Percentiles rank a stretch among this genome's conserved stretches.
phyloP scores from a whole-genome alignment of 2,329 filamentous ascomycete genomes.

The Elsinoe ampelina region DNA sequence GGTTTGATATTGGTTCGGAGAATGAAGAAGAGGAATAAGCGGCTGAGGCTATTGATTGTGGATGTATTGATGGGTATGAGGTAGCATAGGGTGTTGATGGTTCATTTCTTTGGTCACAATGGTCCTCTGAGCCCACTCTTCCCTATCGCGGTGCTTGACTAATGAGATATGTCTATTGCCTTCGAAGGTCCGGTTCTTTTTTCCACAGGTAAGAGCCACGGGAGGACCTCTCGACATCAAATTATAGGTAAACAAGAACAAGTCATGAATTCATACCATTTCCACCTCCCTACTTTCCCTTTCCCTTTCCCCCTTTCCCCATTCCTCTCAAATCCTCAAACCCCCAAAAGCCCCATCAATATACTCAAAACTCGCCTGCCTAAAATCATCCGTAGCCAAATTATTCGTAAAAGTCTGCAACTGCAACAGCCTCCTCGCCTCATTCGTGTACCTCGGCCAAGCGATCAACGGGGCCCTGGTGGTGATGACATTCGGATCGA shows the following conservation, averaged over 20 bases:
- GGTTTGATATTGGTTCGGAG: not conserved
- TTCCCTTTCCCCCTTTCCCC: not conserved
- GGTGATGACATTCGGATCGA: constrained; percentile 36
- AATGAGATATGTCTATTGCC: too few species aligned
- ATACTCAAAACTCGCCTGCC: constrained; percentile 36
- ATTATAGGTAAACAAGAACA: too few species aligned
- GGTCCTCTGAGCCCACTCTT: too few species aligned
- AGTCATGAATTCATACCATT: not conserved
- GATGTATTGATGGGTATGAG: not conserved
- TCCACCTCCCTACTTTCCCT: too few species aligned
- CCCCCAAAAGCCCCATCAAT: constrained; percentile 24
- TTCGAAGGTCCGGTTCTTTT: too few species aligned
- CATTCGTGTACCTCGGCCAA: constrained; percentile 18
- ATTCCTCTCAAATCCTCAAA: constrained; percentile 18
- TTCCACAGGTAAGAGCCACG: too few species aligned
- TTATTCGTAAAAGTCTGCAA: constrained; percentile 33
- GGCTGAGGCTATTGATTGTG: not conserved
- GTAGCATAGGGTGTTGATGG: too few species aligned
- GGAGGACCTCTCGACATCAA: too few species aligned
- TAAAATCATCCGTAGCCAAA: constrained; percentile 42
- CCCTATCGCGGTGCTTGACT: too few species aligned
- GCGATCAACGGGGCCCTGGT: constrained; percentile 5
- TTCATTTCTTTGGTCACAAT: too few species aligned
- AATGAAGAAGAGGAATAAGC: not conserved
- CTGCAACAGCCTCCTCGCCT: constrained; percentile 41